phyloP scores from a whole-genome alignment of 2,329 filamentous ascomycete genomes.

The Aureobasidium mangrovei region DNA sequence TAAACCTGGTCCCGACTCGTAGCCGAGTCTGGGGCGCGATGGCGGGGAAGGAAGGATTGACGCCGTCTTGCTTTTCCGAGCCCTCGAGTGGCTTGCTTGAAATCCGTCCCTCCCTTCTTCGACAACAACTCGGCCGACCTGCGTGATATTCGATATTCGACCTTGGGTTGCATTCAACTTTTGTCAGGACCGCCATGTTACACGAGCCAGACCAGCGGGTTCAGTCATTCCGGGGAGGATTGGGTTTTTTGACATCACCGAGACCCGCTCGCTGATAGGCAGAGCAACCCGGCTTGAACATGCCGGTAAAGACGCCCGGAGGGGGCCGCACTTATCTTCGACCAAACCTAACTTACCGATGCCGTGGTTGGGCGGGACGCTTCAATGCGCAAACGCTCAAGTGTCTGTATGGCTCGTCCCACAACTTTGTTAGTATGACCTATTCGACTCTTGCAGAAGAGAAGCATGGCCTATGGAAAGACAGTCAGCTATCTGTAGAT shows the following conservation, averaged over 20 bases:
- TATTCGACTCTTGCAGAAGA: neutral
- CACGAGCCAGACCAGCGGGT: slow-evolving; percentile 10
- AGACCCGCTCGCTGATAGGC: slow-evolving; percentile 7
- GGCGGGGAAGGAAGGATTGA: neutral
- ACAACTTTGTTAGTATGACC: too few species aligned
- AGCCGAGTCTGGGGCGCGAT: neutral
- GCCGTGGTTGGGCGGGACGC: slow-evolving; percentile 2
- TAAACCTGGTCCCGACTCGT: neutral
- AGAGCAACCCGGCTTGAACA: neutral
- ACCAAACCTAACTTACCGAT: neutral
- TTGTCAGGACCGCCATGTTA: neutral
- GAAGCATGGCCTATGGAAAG: neutral
- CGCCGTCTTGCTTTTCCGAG: neutral
- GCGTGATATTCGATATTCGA: neutral
- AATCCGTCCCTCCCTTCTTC: neutral
- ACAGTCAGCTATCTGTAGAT: neutral
- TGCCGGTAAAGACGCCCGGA: slow-evolving; percentile 1
- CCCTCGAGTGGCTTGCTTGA: neutral
- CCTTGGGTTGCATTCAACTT: neutral
- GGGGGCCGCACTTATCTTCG: neutral
- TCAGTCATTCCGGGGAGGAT: neutral
- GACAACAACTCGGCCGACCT: neutral
- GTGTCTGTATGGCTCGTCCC: neutral
- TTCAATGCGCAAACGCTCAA: neutral
- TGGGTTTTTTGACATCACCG: slow-evolving; percentile 9